These are phyloP conservation scores for Phytophthora capsici DNA, from an alignment of 352 stramenopile species.

Conservation along the genomic window DNA sequence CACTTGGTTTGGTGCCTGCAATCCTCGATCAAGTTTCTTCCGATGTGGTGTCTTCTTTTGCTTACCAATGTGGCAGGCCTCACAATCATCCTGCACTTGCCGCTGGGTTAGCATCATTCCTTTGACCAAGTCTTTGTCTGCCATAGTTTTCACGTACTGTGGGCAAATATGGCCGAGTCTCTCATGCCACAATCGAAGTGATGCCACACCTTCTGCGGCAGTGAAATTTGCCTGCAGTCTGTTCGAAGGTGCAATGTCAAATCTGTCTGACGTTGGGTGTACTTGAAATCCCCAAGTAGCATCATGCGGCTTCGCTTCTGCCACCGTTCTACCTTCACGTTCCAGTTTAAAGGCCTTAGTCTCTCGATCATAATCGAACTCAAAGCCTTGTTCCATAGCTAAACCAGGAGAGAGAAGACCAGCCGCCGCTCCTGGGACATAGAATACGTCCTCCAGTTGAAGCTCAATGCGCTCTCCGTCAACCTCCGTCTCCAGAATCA, in stretches of 20 bases:
- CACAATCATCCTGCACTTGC: neutral
- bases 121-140: neutral
- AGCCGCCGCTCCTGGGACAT: neutral
- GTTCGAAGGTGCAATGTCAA: neutral
- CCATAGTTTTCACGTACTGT: slow-evolving; percentile 12
- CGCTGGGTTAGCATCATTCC: slow-evolving; percentile 2
- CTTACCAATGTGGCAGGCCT: slow-evolving; percentile 4
- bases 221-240: neutral
- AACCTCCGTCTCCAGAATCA: neutral
- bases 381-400: neutral
- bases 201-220: slow-evolving; percentile 5
- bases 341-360: neutral
- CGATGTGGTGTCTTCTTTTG: neutral
- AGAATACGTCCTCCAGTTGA: neutral
- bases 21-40: slow-evolving; percentile 1
- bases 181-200: slow-evolving; percentile 4
- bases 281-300: neutral
- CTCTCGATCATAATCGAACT: neutral
- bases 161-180: neutral
- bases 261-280: neutral
- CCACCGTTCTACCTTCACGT: neutral
- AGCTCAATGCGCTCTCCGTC: neutral
- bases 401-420: neutral
- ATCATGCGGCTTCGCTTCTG: neutral
- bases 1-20: neutral